These are phyloP conservation scores for Phytophthora melonis DNA, from an alignment of 352 stramenopile species.

Conservation along the genomic window DNA sequence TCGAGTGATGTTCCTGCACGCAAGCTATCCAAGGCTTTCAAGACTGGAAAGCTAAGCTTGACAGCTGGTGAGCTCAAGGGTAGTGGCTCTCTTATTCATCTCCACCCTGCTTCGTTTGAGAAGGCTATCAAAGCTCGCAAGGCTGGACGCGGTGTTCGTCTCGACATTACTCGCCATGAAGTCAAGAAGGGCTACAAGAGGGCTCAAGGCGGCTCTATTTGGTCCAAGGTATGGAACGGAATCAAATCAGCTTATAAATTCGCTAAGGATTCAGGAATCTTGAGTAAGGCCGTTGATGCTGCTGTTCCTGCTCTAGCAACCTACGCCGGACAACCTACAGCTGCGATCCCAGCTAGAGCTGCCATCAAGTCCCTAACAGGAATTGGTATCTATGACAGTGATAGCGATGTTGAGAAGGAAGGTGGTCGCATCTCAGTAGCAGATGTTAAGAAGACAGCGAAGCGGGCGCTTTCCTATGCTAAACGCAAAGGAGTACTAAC, in stretches of 20 bases:
- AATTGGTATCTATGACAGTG: constrained; percentile 22
- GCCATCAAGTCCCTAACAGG: constrained; percentile 17
- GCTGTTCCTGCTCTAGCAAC: constrained; percentile 2
- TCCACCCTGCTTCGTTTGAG: neutral
- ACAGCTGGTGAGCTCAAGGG: neutral
- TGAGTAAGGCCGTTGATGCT: neutral
- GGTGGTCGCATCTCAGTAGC: constrained; percentile 7
- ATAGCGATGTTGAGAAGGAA: constrained; percentile 10
- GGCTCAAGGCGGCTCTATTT: no score
- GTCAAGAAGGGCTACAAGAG: neutral
- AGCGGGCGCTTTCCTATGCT: constrained; percentile 10
- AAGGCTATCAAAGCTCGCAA: neutral
- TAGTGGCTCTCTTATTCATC: neutral
- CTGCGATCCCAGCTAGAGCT: constrained; percentile 16
- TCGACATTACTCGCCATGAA: neutral
- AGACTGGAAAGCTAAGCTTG: neutral
- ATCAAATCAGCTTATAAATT: neutral
- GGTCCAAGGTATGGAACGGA: neutral
- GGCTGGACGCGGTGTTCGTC: neutral
- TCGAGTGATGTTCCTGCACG: neutral
- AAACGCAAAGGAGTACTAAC: constrained; percentile 23
- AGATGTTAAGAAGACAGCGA: constrained; percentile 20
- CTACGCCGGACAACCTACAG: constrained; percentile 3
- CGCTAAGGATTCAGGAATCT: neutral
- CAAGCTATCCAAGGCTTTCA: neutral